Conservation (phyloP, 331 rosid genomes). For the Saraca asoca region DNA sequence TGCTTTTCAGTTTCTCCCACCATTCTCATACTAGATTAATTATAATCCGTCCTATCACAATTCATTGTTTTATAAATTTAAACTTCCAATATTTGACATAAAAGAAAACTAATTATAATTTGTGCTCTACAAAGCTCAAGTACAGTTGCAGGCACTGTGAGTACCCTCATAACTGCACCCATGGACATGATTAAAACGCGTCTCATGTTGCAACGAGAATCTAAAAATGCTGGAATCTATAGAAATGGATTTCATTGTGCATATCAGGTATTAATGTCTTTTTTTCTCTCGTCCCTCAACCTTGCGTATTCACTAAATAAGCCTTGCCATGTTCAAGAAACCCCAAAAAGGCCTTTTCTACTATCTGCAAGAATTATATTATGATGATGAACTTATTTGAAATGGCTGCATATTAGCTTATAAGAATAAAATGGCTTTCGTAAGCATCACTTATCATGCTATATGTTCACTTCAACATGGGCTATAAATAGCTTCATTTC, state of each 20-base stretch:
- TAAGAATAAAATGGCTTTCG: background rate
- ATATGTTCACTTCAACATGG: slow-evolving; percentile 17
- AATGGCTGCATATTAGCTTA: too few species aligned
- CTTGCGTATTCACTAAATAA: background rate
- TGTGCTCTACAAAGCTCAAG: slow-evolving; percentile 69
- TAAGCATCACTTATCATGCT: background rate
- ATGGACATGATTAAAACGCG: slow-evolving; percentile 95
- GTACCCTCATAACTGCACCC: slow-evolving; percentile 86
- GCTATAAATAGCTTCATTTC: background rate
- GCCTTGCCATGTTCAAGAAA: too few species aligned
- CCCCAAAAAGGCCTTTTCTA: too few species aligned
- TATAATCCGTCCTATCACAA: background rate
- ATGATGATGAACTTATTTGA: too few species aligned
- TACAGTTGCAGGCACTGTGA: slow-evolving; percentile 64
- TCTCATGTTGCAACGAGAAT: slow-evolving; percentile 89
- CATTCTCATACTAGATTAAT: slow-evolving; percentile 21
- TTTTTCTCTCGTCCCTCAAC: background rate
- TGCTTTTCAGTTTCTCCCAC: slow-evolving; percentile 5
- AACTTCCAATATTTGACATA: slow-evolving; percentile 8
- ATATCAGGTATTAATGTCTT: slow-evolving; percentile 56
- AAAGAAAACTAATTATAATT: slow-evolving; percentile 32
- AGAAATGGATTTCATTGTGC: slow-evolving; percentile 84
- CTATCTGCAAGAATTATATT: too few species aligned
- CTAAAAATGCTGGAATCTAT: slow-evolving; percentile 51
- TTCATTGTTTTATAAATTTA: slow-evolving; percentile 11